phyloP scores from a whole-genome alignment of 106 monocot genomes.

The Posidonia australis region DNA sequence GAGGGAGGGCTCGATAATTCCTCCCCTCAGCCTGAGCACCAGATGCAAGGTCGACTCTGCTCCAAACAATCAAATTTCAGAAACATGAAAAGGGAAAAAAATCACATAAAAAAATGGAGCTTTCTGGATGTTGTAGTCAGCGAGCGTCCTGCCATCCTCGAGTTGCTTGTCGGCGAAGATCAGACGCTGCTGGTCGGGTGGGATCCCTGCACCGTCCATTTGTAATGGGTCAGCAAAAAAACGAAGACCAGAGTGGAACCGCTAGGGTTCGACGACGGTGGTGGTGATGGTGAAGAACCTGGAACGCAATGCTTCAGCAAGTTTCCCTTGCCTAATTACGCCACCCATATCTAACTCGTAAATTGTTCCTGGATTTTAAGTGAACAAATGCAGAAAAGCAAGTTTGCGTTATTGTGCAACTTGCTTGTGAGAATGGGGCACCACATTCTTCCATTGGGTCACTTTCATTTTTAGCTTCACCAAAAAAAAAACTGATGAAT shows the following conservation, averaged over 20 bases:
- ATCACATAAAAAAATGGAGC: constrained; percentile 20
- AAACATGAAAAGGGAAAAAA: no score
- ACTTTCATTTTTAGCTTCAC: no score
- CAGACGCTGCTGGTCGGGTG: constrained; percentile 59
- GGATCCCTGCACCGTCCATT: no score
- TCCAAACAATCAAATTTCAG: background rate
- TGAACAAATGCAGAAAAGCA: no score
- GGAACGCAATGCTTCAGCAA: no score
- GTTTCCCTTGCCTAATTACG: no score
- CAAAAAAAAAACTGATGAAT: no score
- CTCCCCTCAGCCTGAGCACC: constrained; percentile 62
- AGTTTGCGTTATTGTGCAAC: no score
- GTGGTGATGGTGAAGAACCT: background rate
- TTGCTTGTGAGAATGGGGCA: no score
- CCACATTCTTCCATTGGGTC: no score
- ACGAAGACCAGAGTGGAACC: background rate
- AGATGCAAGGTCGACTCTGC: constrained; percentile 62
- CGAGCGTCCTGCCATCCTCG: constrained; percentile 58
- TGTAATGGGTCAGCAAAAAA: background rate
- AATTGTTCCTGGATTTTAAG: no score
- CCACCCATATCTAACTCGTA: no score
- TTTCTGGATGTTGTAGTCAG: constrained; percentile 68
- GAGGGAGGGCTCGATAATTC: constrained; percentile 65
- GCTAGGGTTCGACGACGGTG: background rate
- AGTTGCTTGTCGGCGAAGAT: constrained; percentile 69